Evolutionary conservation across 768 basidiomycete species (phyloP).

Genomic region (Candolleomyces aberdarensis): DNA sequence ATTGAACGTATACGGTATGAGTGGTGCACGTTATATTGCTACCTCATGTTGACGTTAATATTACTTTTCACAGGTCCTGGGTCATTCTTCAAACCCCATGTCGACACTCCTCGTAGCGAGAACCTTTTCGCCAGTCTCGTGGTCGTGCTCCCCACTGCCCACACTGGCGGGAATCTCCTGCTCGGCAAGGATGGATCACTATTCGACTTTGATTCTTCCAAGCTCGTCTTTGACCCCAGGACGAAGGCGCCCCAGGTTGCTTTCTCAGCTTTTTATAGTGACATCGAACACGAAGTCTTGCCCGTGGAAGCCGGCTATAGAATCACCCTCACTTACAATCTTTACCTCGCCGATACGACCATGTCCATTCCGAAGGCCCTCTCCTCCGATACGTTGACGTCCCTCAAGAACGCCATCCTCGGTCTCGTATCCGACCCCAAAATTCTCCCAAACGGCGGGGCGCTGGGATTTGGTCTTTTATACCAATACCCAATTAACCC

Average conservation of each 20-base stretch:
- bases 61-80: constrained; percentile 27
- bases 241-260: constrained; percentile 21
- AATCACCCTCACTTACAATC: constrained; percentile 41
- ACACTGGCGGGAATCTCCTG: constrained; percentile 45
- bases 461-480: constrained; percentile 31
- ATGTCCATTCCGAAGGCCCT: not conserved
- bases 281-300: constrained; percentile 39
- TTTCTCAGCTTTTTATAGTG: constrained; percentile 34
- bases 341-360: constrained; percentile 21
- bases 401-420: constrained; percentile 17
- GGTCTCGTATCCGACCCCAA: constrained; percentile 21
- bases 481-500: constrained; percentile 29
- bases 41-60: not conserved
- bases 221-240: constrained; percentile 8
- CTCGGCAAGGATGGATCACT: constrained; percentile 29
- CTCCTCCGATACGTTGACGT: not conserved
- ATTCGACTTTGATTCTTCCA: constrained; percentile 30
- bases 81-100: constrained; percentile 48
- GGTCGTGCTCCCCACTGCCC: constrained; percentile 42
- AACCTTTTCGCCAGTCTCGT: constrained; percentile 53
- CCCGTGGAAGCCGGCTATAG: constrained; percentile 34
- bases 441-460: constrained; percentile 29
- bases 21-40: not conserved
- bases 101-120: constrained; percentile 42
- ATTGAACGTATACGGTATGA: constrained; percentile 35